Conservation (phyloP, 169 alveolate genomes). For the Plasmodium relictum region DNA sequence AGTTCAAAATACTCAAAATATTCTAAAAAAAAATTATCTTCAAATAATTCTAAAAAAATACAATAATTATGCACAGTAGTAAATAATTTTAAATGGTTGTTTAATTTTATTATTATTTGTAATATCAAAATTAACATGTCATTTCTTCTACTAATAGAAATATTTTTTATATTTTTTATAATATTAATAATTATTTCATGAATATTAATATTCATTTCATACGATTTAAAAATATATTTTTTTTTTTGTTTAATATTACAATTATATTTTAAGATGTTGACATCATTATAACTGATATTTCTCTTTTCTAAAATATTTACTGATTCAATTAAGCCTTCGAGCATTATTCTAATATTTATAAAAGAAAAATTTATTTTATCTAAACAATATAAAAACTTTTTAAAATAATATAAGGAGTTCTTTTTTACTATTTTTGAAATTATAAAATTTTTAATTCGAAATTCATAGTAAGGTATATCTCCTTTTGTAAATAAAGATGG, state of each 20-base stretch:
- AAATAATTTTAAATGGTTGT: slow-evolving; percentile 6
- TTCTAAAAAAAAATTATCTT: slow-evolving; percentile 23
- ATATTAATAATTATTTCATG: slow-evolving; percentile 31
- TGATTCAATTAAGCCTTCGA: slow-evolving; percentile 23
- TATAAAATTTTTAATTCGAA: slow-evolving; percentile 22
- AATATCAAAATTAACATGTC: slow-evolving; percentile 13
- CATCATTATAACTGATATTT: background rate
- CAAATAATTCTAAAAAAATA: slow-evolving; percentile 33
- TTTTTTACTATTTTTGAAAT: slow-evolving; percentile 57
- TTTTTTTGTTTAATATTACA: background rate
- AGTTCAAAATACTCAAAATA: background rate
- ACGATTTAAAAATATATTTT: background rate
- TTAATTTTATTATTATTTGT: slow-evolving; percentile 15
- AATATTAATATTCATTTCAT: background rate
- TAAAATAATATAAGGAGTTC: slow-evolving; percentile 3
- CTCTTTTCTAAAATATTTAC: background rate
- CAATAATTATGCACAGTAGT: background rate
- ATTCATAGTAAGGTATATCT: slow-evolving; percentile 28
- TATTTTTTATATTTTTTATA: slow-evolving; percentile 40
- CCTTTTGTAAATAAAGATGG: slow-evolving; percentile 73
- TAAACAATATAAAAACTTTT: slow-evolving; percentile 9
- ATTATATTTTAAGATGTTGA: background rate
- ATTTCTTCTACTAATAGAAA: slow-evolving; percentile 52
- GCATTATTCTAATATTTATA: slow-evolving; percentile 21
- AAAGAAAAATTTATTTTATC: background rate